Conservation (phyloP, 1,284 basidiomycete genomes). For the Apiotrichum sp. region DNA sequence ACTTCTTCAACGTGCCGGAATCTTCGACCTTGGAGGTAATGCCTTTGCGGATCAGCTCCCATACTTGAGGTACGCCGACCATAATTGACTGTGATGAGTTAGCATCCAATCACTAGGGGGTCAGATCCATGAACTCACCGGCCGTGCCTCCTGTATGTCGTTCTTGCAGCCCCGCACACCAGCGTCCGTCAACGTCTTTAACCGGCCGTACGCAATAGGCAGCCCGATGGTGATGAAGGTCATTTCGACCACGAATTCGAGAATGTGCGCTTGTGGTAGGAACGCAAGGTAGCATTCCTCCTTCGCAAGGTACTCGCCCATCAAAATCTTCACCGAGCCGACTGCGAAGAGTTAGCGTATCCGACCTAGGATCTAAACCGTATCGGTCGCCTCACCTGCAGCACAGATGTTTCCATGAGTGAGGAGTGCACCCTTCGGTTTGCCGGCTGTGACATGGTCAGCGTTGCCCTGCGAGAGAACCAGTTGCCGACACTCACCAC, state of each 20-base stretch:
- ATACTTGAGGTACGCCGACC: conserved; percentile 85
- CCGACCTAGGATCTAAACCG: too few relatives aligned
- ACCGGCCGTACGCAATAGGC: conserved; percentile 19
- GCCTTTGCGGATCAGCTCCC: conserved; percentile 61
- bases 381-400: conserved; percentile 46
- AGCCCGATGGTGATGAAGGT: conserved; percentile 21
- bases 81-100: conserved; percentile 54
- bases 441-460: conserved; percentile 56
- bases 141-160: conserved; percentile 71
- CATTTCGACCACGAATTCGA: conserved; percentile 51
- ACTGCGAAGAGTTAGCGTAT: neutral
- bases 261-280: conserved; percentile 79
- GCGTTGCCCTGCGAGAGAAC: neutral
- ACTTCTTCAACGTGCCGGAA: conserved; percentile 68
- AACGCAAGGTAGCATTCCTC: conserved; percentile 69
- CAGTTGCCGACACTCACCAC: neutral
- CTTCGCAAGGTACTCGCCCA: conserved; percentile 1
- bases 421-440: conserved; percentile 86
- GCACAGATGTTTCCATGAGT: conserved; percentile 80
- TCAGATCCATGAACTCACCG: conserved; percentile 37
- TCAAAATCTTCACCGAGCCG: neutral
- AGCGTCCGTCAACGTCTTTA: conserved; percentile 86
- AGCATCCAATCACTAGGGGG: neutral
- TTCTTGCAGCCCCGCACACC: conserved; percentile 80
- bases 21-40: conserved; percentile 70